Evolutionary conservation across 1,284 basidiomycete genomes (phyloP).

Genomic region (Ustilago shanxiensis): DNA sequence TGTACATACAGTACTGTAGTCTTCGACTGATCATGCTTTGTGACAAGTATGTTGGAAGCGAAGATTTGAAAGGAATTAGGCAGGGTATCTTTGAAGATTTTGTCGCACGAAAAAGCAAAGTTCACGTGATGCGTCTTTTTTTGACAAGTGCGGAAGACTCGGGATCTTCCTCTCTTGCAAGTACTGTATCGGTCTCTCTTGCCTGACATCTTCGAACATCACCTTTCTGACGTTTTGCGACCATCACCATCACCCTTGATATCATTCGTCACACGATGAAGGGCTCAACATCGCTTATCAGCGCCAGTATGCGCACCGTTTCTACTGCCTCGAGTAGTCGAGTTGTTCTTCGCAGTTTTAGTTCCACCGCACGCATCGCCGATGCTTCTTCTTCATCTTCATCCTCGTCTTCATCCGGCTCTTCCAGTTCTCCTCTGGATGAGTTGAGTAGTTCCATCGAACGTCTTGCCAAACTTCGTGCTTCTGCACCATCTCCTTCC

Average conservation of each 20-base stretch:
- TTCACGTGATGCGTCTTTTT: slow-evolving; percentile 19
- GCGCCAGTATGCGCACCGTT: neutral
- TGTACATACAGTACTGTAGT: neutral
- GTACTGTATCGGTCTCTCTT: too few species aligned
- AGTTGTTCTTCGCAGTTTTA: slow-evolving; percentile 2
- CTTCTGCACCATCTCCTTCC: slow-evolving; percentile 11
- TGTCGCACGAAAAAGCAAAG: slow-evolving; percentile 14
- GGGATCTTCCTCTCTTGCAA: slow-evolving; percentile 11
- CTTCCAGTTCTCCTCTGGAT: slow-evolving; percentile 16
- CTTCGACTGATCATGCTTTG: neutral
- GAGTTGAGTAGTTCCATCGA: slow-evolving; percentile 46
- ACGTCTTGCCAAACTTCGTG: slow-evolving; percentile 24
- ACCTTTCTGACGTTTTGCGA: neutral
- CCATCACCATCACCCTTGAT: neutral
- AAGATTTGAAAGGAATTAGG: too few species aligned
- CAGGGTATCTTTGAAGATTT: too few species aligned
- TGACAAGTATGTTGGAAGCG: neutral
- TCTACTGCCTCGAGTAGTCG: slow-evolving; percentile 2
- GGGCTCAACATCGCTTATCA: slow-evolving; percentile 1
- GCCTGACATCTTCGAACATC: neutral
- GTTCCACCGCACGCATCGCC: neutral
- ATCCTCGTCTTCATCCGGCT: slow-evolving; percentile 9
- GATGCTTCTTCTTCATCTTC: neutral
- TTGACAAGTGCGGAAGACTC: neutral
- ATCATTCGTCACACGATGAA: slow-evolving; percentile 2